phyloP scores from a whole-genome alignment of 164 flowering plant genomes.

The Magnolia officinalis region DNA sequence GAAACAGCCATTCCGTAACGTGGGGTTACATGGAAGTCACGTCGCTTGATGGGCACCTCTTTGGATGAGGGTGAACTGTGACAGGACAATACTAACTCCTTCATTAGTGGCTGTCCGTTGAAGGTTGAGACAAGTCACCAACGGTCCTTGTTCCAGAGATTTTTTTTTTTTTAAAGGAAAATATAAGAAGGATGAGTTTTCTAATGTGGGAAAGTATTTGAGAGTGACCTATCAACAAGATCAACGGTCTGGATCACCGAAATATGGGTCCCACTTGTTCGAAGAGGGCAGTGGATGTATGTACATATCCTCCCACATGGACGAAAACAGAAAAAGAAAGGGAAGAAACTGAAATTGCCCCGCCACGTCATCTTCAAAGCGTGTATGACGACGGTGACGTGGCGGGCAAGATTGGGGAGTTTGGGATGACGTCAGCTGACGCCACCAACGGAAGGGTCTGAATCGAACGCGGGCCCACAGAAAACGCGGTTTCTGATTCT shows the following conservation, averaged over 20 bases:
- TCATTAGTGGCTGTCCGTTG: no score
- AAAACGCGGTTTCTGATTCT: background rate
- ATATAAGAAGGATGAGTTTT: background rate
- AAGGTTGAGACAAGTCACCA: background rate
- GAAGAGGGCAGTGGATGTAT: background rate
- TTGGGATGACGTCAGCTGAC: conserved; percentile 9
- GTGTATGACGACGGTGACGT: background rate
- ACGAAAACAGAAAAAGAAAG: background rate
- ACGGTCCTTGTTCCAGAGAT: background rate
- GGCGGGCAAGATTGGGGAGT: background rate
- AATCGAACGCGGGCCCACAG: background rate
- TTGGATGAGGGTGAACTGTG: no score
- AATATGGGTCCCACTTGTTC: background rate
- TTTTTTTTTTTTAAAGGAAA: background rate
- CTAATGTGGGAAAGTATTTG: background rate
- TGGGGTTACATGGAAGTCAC: no score
- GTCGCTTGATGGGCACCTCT: no score
- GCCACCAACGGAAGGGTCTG: background rate
- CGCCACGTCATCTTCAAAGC: conserved; percentile 5
- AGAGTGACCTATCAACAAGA: background rate
- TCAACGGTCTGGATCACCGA: no score
- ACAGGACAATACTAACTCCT: no score
- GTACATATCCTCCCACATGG: background rate
- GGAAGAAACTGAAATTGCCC: background rate
- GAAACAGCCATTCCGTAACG: no score